A percentile compares a stretch with the other conserved stretches of the same genome.
phyloP scores from a whole-genome alignment of 306 rosid genomes.

The Citrullus amarus region DNA sequence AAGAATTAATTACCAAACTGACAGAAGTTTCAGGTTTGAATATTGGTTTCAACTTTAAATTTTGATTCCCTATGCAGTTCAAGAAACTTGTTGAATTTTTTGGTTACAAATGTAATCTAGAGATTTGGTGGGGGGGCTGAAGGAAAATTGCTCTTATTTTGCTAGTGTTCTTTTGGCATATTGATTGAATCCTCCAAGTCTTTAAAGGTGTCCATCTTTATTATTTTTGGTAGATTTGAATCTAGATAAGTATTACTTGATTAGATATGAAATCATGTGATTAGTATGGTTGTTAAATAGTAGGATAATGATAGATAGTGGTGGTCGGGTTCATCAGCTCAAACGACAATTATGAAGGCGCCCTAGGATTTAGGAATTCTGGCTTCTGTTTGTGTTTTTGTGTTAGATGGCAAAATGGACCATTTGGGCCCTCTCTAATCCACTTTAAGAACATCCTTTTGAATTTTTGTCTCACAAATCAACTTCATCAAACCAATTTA shows the following conservation, averaged over 20 bases:
- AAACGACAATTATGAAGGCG: background rate
- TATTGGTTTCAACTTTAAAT: background rate
- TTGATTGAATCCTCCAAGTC: background rate
- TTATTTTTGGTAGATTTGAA: background rate
- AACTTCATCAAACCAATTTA: background rate
- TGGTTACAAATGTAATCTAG: no score
- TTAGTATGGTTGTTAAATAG: background rate
- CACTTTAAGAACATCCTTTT: background rate
- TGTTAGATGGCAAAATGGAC: background rate
- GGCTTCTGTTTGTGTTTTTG: background rate
- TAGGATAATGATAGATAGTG: background rate
- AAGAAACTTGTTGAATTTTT: background rate
- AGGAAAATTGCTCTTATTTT: background rate
- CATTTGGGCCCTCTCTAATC: background rate
- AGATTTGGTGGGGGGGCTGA: background rate
- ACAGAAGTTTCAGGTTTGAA: background rate
- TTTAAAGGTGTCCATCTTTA: background rate
- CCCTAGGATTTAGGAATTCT: background rate
- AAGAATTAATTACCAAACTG: background rate
- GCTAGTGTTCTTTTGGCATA: background rate
- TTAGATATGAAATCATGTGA: background rate
- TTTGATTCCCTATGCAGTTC: background rate
- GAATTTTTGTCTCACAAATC: background rate
- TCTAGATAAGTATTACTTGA: background rate
- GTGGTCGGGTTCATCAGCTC: background rate